phyloP scores from a whole-genome alignment of 75 land plant species.

The Sequoia sempervirens region DNA sequence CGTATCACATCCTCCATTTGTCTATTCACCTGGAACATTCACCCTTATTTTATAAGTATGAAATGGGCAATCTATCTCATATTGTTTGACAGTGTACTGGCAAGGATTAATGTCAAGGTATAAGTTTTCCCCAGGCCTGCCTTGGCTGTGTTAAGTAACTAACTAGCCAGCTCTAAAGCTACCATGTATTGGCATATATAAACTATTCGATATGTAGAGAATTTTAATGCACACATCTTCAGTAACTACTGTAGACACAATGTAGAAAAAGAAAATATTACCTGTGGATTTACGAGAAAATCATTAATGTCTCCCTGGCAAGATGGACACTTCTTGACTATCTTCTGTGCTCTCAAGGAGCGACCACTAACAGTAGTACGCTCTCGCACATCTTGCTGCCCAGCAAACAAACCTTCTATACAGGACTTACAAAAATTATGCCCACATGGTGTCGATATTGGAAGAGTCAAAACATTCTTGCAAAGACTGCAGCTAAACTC shows the following conservation, averaged over 20 bases:
- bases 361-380: conserved; percentile 50
- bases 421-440: conserved; percentile 91
- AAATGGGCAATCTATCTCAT: background rate
- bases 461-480: conserved; percentile 59
- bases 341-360: conserved; percentile 53
- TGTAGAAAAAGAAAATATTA: conserved; percentile 9
- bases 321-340: conserved; percentile 71
- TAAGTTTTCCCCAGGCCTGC: background rate
- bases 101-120: background rate
- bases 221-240: background rate
- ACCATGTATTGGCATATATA: background rate
- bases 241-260: background rate
- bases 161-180: background rate
- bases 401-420: conserved; percentile 53
- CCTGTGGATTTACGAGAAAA: conserved; percentile 74
- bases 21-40: conserved; percentile 24
- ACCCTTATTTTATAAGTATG: background rate
- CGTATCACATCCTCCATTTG: conserved; percentile 46
- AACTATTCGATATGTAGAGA: background rate
- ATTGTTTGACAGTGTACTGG: background rate
- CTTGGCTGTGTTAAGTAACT: background rate
- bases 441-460: conserved; percentile 91
- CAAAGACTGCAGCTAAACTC: conserved; percentile 81
- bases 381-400: conserved; percentile 53
- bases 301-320: conserved; percentile 73